Conservation (phyloP, 495 filamentous ascomycete genomes). For the Monascus purpureus region DNA sequence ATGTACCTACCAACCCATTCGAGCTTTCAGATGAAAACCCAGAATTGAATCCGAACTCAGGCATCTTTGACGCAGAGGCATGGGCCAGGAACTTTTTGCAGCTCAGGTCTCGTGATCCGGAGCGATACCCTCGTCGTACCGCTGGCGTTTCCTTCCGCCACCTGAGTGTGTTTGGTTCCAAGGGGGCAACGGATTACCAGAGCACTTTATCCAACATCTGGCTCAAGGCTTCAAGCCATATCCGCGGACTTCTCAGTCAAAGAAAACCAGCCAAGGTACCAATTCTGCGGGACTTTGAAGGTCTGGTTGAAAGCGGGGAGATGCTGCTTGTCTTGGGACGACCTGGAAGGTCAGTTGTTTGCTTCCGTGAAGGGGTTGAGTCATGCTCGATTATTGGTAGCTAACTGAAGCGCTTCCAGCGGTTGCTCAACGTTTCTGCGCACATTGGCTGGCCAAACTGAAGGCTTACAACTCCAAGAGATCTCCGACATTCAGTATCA, state of each 20-base stretch:
- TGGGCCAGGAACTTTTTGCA: constrained; percentile 33
- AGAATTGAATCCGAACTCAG: constrained; percentile 27
- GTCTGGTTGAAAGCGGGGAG: constrained; percentile 60
- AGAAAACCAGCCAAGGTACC: constrained; percentile 50
- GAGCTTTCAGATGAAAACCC: constrained; percentile 22
- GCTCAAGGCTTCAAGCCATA: constrained; percentile 34
- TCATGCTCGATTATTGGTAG: background rate
- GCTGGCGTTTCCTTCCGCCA: constrained; percentile 39
- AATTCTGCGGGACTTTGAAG: constrained; percentile 63
- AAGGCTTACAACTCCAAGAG: constrained; percentile 53
- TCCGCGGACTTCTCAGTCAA: constrained; percentile 33
- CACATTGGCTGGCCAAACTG: constrained; percentile 62
- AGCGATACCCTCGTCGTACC: constrained; percentile 27
- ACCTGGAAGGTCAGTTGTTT: constrained; percentile 40
- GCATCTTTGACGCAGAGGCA: constrained; percentile 29
- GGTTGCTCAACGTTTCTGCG: constrained; percentile 73
- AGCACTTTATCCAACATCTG: constrained; percentile 53
- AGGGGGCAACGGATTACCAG: constrained; percentile 60
- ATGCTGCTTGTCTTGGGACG: constrained; percentile 70
- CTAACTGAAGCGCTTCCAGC: constrained; percentile 10
- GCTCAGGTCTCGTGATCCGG: constrained; percentile 25
- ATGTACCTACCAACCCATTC: constrained; percentile 30
- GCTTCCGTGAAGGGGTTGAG: background rate
- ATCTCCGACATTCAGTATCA: constrained; percentile 63
- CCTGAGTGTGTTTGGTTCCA: constrained; percentile 61